These are phyloP conservation scores for Amylostereum chailletii DNA, from an alignment of 1,284 basidiomycete species.

Conservation along the genomic window DNA sequence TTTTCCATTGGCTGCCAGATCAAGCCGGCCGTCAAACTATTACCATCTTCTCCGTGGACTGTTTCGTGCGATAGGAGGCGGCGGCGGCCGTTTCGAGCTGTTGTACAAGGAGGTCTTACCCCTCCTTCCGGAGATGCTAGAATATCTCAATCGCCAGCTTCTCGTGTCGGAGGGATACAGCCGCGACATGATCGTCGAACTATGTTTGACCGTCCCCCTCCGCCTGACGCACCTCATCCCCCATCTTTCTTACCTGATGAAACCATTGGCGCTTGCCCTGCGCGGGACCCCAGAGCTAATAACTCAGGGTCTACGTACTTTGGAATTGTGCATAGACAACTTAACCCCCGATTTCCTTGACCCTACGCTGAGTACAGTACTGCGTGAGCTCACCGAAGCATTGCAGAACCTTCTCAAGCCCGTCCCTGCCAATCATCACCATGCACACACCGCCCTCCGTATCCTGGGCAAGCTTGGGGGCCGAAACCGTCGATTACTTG, in stretches of 20 bases:
- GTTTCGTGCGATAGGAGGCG: constrained; percentile 94
- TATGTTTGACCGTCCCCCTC: constrained; percentile 95
- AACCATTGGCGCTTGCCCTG: constrained; percentile 88
- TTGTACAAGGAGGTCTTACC: constrained; percentile 97
- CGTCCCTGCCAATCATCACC: constrained; percentile 83
- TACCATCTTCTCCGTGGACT: constrained; percentile 91
- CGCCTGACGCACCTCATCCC: constrained; percentile 94
- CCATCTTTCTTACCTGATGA: constrained; percentile 94
- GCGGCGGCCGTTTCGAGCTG: constrained; percentile 89
- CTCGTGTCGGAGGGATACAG: constrained; percentile 69
- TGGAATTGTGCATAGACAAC: constrained; percentile 99
- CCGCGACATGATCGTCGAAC: constrained; percentile 91
- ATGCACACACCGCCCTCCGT: constrained; percentile 92
- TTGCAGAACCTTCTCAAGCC: constrained; percentile 89
- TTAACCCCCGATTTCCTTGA: constrained; percentile 98
- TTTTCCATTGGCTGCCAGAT: constrained; percentile 89
- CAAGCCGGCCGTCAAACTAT: constrained; percentile 87
- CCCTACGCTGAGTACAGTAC: constrained; percentile 89
- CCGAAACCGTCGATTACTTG: constrained; percentile 82
- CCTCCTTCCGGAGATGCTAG: constrained; percentile 93
- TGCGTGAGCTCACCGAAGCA: constrained; percentile 93
- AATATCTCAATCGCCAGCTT: constrained; percentile 89
- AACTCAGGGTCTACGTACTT: constrained; percentile 90
- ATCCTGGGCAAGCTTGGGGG: constrained; percentile 98
- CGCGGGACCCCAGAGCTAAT: constrained; percentile 87